phyloP scores from a whole-genome alignment of 2,329 filamentous ascomycete species.

The Colletotrichum higginsianum region DNA sequence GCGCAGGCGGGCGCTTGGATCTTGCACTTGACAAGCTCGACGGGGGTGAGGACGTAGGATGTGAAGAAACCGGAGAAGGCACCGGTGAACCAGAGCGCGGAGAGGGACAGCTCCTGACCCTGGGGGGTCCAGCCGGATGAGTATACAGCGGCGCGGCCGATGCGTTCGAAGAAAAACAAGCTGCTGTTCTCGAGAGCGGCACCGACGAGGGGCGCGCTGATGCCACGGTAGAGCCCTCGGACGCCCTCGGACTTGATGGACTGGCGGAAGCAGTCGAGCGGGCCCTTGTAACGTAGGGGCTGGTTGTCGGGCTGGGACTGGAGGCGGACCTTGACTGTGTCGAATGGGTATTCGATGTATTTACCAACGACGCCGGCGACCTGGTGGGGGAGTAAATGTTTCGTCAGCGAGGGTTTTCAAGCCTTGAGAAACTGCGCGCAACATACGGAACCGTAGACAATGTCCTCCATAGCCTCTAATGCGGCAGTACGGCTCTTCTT shows the following conservation, averaged over 20 bases:
- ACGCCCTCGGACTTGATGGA: conserved; percentile 86
- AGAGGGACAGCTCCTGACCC: conserved; percentile 78
- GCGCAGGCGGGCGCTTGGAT: conserved; percentile 82
- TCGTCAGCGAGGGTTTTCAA: conserved; percentile 5
- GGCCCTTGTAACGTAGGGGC: conserved; percentile 86
- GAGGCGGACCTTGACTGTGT: conserved; percentile 96
- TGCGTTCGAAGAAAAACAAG: conserved; percentile 91
- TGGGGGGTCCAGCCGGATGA: conserved; percentile 62
- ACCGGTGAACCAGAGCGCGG: conserved; percentile 83
- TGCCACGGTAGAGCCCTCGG: conserved; percentile 88
- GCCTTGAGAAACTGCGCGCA: conserved; percentile 14
- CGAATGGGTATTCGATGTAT: conserved; percentile 98
- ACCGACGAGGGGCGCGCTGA: conserved; percentile 90
- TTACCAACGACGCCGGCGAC: conserved; percentile 90
- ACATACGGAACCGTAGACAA: conserved; percentile 88
- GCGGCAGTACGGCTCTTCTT: conserved; percentile 53
- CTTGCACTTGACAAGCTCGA: conserved; percentile 98
- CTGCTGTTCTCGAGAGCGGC: conserved; percentile 94
- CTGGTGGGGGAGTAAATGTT: conserved; percentile 57
- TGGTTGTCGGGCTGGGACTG: conserved; percentile 93
- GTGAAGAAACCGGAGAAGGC: conserved; percentile 91
- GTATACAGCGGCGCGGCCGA: conserved; percentile 78
- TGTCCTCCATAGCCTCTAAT: conserved; percentile 84
- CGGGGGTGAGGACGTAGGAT: conserved; percentile 90
- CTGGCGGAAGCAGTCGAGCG: conserved; percentile 93